Conservation (phyloP, 805 yeast genomes). For the Zygosaccharomyces bailii region DNA sequence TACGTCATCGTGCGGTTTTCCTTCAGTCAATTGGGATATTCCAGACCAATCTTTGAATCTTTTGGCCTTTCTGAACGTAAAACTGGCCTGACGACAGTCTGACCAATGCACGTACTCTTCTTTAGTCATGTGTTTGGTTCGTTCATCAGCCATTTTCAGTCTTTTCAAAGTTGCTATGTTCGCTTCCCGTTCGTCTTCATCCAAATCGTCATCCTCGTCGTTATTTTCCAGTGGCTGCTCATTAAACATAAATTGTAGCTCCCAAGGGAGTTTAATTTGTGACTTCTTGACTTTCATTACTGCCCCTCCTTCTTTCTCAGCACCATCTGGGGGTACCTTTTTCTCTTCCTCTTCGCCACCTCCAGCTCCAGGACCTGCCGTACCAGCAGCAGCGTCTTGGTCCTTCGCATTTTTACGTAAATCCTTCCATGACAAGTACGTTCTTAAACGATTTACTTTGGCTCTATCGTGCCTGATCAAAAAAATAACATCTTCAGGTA, state of each 20-base stretch:
- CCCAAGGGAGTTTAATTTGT: constrained; percentile 90
- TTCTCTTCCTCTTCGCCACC: constrained; percentile 42
- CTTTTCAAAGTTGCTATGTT: constrained; percentile 83
- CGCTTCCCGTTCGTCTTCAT: constrained; percentile 89
- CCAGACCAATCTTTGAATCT: constrained; percentile 97
- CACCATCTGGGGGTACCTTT: constrained; percentile 29
- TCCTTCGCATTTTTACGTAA: constrained; percentile 78
- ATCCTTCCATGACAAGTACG: constrained; percentile 95
- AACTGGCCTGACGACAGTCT: constrained; percentile 95
- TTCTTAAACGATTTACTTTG: constrained; percentile 84
- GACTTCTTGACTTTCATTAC: constrained; percentile 65
- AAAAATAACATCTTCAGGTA: constrained; percentile 92
- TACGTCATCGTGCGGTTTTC: constrained; percentile 93
- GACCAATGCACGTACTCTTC: constrained; percentile 99
- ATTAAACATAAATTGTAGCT: constrained; percentile 84
- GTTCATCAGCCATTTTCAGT: constrained; percentile 86
- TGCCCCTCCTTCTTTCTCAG: constrained; percentile 43
- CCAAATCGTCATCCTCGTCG: constrained; percentile 62
- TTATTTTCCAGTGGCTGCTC: constrained; percentile 81
- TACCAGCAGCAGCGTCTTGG: constrained; percentile 59
- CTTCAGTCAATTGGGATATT: constrained; percentile 73
- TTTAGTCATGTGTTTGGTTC: constrained; percentile 89
- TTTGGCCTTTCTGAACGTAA: constrained; percentile 91
- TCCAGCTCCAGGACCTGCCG: constrained; percentile 49
- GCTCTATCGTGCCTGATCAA: constrained; percentile 90